These are phyloP conservation scores for Solanum clarkiae DNA, from an alignment of 257 asterid species.

Conservation along the genomic window DNA sequence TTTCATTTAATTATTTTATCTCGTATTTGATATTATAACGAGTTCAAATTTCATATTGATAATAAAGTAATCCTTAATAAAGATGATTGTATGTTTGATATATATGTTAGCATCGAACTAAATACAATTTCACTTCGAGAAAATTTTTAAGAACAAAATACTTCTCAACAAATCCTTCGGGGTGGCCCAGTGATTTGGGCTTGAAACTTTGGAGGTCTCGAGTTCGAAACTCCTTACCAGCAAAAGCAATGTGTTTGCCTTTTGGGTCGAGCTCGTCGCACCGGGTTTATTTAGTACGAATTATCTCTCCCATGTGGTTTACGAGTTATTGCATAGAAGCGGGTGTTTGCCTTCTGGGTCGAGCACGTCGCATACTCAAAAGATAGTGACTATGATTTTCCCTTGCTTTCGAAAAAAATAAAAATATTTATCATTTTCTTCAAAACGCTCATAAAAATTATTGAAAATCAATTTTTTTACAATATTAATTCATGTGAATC, in stretches of 20 bases:
- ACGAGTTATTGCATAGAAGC: too few species aligned
- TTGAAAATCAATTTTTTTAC: too few species aligned
- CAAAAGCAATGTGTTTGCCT: too few species aligned
- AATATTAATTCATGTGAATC: background rate
- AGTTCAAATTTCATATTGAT: background rate
- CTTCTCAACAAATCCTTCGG: background rate
- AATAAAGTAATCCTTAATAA: background rate
- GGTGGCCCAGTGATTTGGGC: too few species aligned
- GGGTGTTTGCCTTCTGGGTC: too few species aligned
- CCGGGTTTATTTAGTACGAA: accelerated
- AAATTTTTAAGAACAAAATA: accelerated
- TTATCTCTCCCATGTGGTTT: too few species aligned
- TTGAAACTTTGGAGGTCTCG: too few species aligned
- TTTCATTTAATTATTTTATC: background rate
- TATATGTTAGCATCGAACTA: background rate
- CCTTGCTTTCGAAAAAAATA: too few species aligned
- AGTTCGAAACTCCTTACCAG: too few species aligned
- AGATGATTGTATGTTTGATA: background rate
- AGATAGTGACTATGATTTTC: too few species aligned
- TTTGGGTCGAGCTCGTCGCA: too few species aligned
- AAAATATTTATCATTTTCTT: background rate
- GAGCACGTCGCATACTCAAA: too few species aligned
- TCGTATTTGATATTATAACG: background rate
- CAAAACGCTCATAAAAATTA: background rate
- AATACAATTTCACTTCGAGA: background rate